Percentiles rank a stretch among this genome's conserved stretches.
Evolutionary conservation across 2,329 filamentous ascomycete genomes (phyloP).

Genomic region (Microdochium nivale): DNA sequence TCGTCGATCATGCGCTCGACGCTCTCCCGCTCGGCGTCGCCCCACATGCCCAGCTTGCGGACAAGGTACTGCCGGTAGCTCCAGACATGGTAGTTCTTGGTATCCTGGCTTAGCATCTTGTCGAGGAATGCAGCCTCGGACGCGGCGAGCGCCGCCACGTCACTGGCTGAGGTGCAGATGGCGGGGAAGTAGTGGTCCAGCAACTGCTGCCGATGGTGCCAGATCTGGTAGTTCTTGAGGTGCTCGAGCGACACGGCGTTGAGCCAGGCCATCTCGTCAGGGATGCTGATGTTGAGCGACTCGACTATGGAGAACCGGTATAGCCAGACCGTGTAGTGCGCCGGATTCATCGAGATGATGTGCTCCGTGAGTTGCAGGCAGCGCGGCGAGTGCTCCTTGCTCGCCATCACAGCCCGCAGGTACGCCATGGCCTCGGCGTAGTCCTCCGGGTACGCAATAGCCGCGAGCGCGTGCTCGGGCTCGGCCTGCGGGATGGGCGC

Average conservation of each 20-base stretch:
- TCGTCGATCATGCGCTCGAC: slow-evolving; percentile 64
- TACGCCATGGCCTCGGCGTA: slow-evolving; percentile 92
- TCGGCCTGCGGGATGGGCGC: slow-evolving; percentile 77
- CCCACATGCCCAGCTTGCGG: slow-evolving; percentile 57
- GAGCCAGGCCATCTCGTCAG: slow-evolving; percentile 75
- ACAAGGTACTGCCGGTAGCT: slow-evolving; percentile 75
- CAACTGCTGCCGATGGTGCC: slow-evolving; percentile 65
- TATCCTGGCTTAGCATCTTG: slow-evolving; percentile 73
- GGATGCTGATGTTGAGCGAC: slow-evolving; percentile 54
- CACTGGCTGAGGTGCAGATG: slow-evolving; percentile 50
- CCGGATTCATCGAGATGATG: slow-evolving; percentile 87
- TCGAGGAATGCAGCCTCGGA: slow-evolving; percentile 70
- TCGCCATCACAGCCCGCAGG: slow-evolving; percentile 86
- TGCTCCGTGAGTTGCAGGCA: slow-evolving; percentile 76
- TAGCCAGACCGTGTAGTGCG: slow-evolving; percentile 98
- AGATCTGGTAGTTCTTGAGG: slow-evolving; percentile 99
- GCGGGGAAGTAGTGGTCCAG: slow-evolving; percentile 48
- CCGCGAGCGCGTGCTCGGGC: slow-evolving; percentile 75
- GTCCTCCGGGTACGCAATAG: slow-evolving; percentile 82
- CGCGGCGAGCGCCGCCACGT: slow-evolving; percentile 47
- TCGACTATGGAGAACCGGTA: slow-evolving; percentile 79
- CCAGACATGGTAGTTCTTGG: slow-evolving; percentile 99
- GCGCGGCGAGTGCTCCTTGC: slow-evolving; percentile 72
- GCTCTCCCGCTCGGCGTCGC: slow-evolving; percentile 54
- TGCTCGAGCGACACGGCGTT: slow-evolving; percentile 74